A percentile compares a stretch with the other conserved stretches of the same genome.
Evolutionary conservation across 495 filamentous ascomycete species (phyloP).

Genomic region (Aspergillus cristatus): DNA sequence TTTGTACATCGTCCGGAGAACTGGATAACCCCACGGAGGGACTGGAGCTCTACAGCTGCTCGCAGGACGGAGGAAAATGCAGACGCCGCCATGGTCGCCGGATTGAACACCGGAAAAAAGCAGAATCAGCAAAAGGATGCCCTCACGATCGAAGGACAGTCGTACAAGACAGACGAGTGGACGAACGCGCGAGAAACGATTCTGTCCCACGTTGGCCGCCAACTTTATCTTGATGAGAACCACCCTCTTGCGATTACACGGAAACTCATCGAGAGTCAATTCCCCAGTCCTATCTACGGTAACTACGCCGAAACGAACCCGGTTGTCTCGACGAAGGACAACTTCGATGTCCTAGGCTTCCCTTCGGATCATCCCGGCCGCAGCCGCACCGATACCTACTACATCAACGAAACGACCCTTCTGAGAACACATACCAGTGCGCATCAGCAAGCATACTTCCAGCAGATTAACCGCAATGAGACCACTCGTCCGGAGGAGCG

Average conservation of each 20-base stretch:
- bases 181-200: conserved; percentile 75
- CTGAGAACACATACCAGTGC: conserved; percentile 90
- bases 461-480: conserved; percentile 36
- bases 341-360: conserved; percentile 93
- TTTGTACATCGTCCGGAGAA: conserved; percentile 11
- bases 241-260: conserved; percentile 89
- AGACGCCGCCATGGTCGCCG: background rate
- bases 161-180: conserved; percentile 68
- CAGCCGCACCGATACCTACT: conserved; percentile 86
- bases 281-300: conserved; percentile 61
- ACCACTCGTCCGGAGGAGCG: conserved; percentile 49
- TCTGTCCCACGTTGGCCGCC: conserved; percentile 58
- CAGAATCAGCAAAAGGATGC: background rate
- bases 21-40: conserved; percentile 7
- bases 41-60: conserved; percentile 29
- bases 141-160: conserved; percentile 49
- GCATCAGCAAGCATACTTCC: conserved; percentile 83
- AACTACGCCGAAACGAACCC: conserved; percentile 71
- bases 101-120: too few relatives aligned
- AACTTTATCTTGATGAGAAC: conserved; percentile 75
- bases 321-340: conserved; percentile 76
- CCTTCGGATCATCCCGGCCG: conserved; percentile 83
- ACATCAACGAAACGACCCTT: conserved; percentile 75
- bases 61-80: conserved; percentile 15
- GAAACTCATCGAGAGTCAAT: conserved; percentile 82